phyloP scores from a whole-genome alignment of 805 yeast species.

The Yarrowia bubula region DNA sequence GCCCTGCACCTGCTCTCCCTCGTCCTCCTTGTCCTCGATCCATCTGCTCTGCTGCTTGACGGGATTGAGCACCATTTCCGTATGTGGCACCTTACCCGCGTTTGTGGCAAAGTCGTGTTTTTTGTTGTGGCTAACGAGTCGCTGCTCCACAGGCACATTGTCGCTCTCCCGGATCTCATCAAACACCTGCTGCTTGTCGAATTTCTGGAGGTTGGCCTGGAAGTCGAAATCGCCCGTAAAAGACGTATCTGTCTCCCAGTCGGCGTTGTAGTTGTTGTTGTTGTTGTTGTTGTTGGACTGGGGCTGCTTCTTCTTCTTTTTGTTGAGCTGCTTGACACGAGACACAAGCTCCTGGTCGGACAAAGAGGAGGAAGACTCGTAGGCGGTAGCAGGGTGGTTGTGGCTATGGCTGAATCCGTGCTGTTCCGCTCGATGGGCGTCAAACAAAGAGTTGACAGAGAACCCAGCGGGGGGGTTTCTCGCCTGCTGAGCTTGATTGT shows the following conservation, averaged over 20 bases:
- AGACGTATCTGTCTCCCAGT: constrained; percentile 23
- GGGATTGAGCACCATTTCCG: constrained; percentile 65
- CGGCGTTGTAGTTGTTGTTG: not conserved
- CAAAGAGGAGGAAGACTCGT: constrained; percentile 4
- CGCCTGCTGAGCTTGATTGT: no score
- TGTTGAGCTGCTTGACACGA: constrained; percentile 11
- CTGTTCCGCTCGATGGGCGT: constrained; percentile 20
- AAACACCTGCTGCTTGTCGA: constrained; percentile 77
- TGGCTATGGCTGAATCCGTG: not conserved
- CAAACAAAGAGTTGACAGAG: constrained; percentile 15
- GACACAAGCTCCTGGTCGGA: constrained; percentile 18
- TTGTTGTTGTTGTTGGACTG: not conserved
- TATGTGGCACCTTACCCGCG: constrained; percentile 14
- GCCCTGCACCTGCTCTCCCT: not conserved
- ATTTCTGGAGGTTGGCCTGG: constrained; percentile 72
- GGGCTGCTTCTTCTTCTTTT: not conserved
- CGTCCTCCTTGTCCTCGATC: constrained; percentile 16
- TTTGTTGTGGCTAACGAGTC: constrained; percentile 73
- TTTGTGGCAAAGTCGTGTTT: constrained; percentile 32
- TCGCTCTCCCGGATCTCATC: constrained; percentile 71
- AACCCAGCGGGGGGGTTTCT: no score
- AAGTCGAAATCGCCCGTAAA: constrained; percentile 70
- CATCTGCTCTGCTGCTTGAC: constrained; percentile 23
- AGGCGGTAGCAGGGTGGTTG: not conserved
- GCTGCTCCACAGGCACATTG: constrained; percentile 53